Conservation (phyloP, 768 basidiomycete genomes). For the Suillus spraguei region DNA sequence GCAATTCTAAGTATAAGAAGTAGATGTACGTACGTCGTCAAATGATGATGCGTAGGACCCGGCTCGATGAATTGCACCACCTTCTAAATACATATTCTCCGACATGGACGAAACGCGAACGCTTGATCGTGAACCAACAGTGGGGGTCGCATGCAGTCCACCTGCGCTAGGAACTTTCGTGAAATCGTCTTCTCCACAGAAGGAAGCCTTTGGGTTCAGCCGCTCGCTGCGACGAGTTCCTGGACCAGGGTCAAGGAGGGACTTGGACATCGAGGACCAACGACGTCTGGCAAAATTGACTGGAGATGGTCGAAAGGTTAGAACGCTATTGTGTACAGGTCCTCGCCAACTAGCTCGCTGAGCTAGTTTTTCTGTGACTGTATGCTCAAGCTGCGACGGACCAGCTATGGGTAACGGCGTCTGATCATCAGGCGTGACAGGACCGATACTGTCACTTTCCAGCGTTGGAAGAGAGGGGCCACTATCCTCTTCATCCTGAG, state of each 20-base stretch:
- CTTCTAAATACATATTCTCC: slow-evolving; percentile 31
- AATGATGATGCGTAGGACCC: slow-evolving; percentile 29
- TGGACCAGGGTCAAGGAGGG: slow-evolving; percentile 36
- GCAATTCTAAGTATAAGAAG: slow-evolving; percentile 34
- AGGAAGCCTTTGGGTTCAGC: slow-evolving; percentile 34
- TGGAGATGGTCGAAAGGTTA: slow-evolving; percentile 65
- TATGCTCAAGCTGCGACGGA: slow-evolving; percentile 24
- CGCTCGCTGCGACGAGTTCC: slow-evolving; percentile 38
- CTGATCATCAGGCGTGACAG: slow-evolving; percentile 62
- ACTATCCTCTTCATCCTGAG: slow-evolving; percentile 32
- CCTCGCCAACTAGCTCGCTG: slow-evolving; percentile 7
- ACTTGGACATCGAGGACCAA: slow-evolving; percentile 50
- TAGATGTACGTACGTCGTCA: slow-evolving; percentile 34
- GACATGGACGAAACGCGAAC: slow-evolving; percentile 37
- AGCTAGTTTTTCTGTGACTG: slow-evolving; percentile 7
- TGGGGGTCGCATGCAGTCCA: slow-evolving; percentile 15
- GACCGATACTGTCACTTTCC: slow-evolving; percentile 51
- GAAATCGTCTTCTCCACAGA: slow-evolving; percentile 32
- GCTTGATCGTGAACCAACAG: slow-evolving; percentile 31
- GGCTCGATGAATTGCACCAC: slow-evolving; percentile 23
- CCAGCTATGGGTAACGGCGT: slow-evolving; percentile 43
- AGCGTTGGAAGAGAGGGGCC: slow-evolving; percentile 35
- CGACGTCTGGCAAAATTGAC: slow-evolving; percentile 63
- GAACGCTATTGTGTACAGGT: slow-evolving; percentile 35
- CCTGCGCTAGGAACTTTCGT: slow-evolving; percentile 3